Evolutionary conservation across 352 stramenopile species (phyloP).

Genomic region (Phytophthora citricola): DNA sequence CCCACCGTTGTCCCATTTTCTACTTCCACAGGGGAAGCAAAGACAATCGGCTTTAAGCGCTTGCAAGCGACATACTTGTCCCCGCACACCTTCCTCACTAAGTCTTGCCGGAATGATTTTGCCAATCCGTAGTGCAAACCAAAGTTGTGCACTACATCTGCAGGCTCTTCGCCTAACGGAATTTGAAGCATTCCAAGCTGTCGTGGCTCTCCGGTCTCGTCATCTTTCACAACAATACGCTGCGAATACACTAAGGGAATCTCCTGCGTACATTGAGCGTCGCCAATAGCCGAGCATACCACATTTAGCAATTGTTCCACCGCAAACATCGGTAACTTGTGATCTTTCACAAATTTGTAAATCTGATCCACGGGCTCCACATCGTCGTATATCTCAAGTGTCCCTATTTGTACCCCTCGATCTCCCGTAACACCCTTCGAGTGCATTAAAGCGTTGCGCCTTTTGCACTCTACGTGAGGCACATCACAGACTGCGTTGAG

Average conservation of each 20-base stretch:
- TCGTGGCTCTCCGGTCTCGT: slow-evolving; percentile 20
- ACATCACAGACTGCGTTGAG: slow-evolving; percentile 54
- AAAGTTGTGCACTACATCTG: slow-evolving; percentile 61
- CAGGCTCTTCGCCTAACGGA: slow-evolving; percentile 55
- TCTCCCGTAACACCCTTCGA: slow-evolving; percentile 50
- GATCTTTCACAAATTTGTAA: slow-evolving; percentile 70
- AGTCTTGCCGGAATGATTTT: slow-evolving; percentile 48
- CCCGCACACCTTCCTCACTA: slow-evolving; percentile 57
- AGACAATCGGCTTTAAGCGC: slow-evolving; percentile 51
- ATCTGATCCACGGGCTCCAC: slow-evolving; percentile 72
- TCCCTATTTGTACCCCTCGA: slow-evolving; percentile 37
- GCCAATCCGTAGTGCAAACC: slow-evolving; percentile 39
- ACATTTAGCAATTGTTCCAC: slow-evolving; percentile 50
- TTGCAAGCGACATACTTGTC: slow-evolving; percentile 66
- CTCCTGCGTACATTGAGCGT: slow-evolving; percentile 44
- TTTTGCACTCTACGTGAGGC: slow-evolving; percentile 46
- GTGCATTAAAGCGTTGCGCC: slow-evolving; percentile 49
- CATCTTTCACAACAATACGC: slow-evolving; percentile 37
- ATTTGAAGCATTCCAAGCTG: slow-evolving; percentile 62
- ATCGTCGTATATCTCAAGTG: slow-evolving; percentile 74
- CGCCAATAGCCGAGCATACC: slow-evolving; percentile 42
- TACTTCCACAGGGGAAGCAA: slow-evolving; percentile 60
- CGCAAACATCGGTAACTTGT: slow-evolving; percentile 38
- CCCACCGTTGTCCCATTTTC: slow-evolving; percentile 52
- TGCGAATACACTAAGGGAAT: slow-evolving; percentile 62